Percentiles rank a stretch among this genome's conserved stretches.
Evolutionary conservation across 2,329 filamentous ascomycete genomes (phyloP).

Genomic region (Diplodia mutila): DNA sequence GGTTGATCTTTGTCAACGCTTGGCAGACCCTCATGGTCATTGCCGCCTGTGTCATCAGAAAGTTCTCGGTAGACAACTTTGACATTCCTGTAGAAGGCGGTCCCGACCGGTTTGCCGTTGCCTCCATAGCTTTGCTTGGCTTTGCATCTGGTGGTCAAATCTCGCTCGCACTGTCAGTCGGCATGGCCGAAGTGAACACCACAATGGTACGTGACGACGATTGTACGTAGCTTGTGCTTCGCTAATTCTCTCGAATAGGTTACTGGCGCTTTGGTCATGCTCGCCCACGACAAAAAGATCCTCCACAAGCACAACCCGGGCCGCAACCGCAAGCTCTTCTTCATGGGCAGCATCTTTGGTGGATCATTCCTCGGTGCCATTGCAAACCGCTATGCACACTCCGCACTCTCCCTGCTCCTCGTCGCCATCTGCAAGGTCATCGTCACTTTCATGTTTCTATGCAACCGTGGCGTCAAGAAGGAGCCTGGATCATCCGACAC

Average conservation of each 20-base stretch:
- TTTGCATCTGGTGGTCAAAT: slow-evolving; percentile 34
- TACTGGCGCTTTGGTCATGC: slow-evolving; percentile 34
- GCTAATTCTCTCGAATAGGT: slow-evolving; percentile 12
- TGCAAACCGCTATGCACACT: slow-evolving; percentile 27
- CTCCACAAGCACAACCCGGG: slow-evolving; percentile 30
- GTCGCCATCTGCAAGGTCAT: slow-evolving; percentile 31
- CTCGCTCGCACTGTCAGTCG: slow-evolving; percentile 31
- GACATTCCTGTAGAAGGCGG: background rate
- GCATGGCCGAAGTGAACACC: slow-evolving; percentile 36
- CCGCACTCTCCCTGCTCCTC: slow-evolving; percentile 31
- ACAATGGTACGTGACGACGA: slow-evolving; percentile 31
- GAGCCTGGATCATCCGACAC: slow-evolving; percentile 21
- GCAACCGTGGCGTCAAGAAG: slow-evolving; percentile 33
- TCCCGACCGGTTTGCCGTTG: slow-evolving; percentile 28
- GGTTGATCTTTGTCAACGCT: slow-evolving; percentile 32
- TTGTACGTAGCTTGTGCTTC: too few species aligned
- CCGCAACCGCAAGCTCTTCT: slow-evolving; percentile 32
- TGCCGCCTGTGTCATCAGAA: slow-evolving; percentile 32
- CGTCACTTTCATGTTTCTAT: slow-evolving; percentile 32
- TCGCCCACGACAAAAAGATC: slow-evolving; percentile 32
- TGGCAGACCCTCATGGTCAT: slow-evolving; percentile 33
- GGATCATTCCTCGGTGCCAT: slow-evolving; percentile 35
- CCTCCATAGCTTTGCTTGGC: slow-evolving; percentile 30
- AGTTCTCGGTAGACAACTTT: slow-evolving; percentile 26
- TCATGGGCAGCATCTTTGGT: slow-evolving; percentile 31